Evolutionary conservation across 768 basidiomycete genomes (phyloP).

Genomic region (Crucibulum laeve): DNA sequence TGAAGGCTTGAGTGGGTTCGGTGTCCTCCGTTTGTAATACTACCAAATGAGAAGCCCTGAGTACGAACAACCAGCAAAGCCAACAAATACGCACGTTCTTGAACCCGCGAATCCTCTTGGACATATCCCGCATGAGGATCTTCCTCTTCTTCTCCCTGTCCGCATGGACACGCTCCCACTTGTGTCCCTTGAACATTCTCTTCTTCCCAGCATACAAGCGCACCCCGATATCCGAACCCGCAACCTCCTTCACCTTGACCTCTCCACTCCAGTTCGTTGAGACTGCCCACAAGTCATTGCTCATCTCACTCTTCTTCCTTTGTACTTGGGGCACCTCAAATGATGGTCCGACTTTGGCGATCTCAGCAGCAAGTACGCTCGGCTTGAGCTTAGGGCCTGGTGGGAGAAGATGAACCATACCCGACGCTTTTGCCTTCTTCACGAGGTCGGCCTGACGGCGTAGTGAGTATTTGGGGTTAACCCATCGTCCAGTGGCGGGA

Average conservation of each 20-base stretch:
- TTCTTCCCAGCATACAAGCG: constrained; percentile 72
- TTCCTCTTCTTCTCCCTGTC: constrained; percentile 42
- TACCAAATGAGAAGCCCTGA: constrained; percentile 14
- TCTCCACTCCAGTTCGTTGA: constrained; percentile 42
- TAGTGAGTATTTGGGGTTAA: constrained; percentile 64
- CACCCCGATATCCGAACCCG: constrained; percentile 53
- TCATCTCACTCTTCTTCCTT: not conserved
- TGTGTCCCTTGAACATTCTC: constrained; percentile 93
- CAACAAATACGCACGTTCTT: constrained; percentile 46
- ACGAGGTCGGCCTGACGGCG: constrained; percentile 76
- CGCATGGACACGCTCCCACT: constrained; percentile 64
- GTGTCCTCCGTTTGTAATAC: constrained; percentile 47
- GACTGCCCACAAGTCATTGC: constrained; percentile 22
- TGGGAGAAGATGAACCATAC: constrained; percentile 58
- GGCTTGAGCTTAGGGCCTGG: constrained; percentile 51
- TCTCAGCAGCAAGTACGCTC: not conserved
- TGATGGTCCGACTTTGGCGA: not conserved
- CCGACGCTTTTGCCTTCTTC: constrained; percentile 58
- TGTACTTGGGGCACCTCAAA: not conserved
- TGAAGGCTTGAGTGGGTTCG: constrained; percentile 55
- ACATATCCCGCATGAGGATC: constrained; percentile 68
- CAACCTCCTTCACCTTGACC: constrained; percentile 33
- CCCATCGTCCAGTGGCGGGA: constrained; percentile 59
- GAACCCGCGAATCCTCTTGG: constrained; percentile 58
- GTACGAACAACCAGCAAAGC: not conserved